Evolutionary conservation across 2,329 filamentous ascomycete genomes (phyloP).

Genomic region (Penicillium sp.): DNA sequence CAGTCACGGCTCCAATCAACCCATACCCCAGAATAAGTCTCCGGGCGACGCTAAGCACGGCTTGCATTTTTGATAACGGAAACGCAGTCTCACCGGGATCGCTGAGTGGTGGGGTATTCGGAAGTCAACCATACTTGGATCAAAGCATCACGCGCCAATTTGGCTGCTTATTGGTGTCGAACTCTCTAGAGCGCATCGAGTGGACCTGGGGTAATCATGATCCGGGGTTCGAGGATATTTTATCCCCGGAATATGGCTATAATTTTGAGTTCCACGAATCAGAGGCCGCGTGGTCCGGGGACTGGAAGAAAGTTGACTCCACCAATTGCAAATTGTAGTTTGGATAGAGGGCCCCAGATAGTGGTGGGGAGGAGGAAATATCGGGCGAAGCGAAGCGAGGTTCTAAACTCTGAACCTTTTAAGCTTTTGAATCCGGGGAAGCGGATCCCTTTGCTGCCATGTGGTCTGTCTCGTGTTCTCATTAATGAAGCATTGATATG

Average conservation of each 20-base stretch:
- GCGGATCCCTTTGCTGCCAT: neutral
- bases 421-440: neutral
- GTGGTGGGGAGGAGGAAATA: neutral
- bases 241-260: constrained; percentile 15
- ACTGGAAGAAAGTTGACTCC: constrained; percentile 25
- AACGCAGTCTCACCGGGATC: constrained; percentile 15
- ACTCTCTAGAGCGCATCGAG: neutral
- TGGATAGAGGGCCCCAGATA: neutral
- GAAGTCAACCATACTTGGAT: constrained; percentile 11
- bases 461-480: neutral
- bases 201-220: constrained; percentile 24
- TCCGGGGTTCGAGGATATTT: constrained; percentile 36
- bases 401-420: neutral
- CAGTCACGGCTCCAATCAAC: constrained; percentile 15
- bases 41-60: constrained; percentile 21
- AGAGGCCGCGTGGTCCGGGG: constrained; percentile 2
- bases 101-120: constrained; percentile 32
- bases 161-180: constrained; percentile 13
- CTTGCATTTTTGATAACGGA: constrained; percentile 17
- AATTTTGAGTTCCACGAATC: constrained; percentile 33
- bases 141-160: neutral
- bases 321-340: constrained; percentile 24
- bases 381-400: neutral
- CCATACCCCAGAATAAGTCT: constrained; percentile 8
- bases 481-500: neutral